These are phyloP conservation scores for Ascochyta fabae DNA, from an alignment of 2,329 filamentous ascomycete species.

Conservation along the genomic window DNA sequence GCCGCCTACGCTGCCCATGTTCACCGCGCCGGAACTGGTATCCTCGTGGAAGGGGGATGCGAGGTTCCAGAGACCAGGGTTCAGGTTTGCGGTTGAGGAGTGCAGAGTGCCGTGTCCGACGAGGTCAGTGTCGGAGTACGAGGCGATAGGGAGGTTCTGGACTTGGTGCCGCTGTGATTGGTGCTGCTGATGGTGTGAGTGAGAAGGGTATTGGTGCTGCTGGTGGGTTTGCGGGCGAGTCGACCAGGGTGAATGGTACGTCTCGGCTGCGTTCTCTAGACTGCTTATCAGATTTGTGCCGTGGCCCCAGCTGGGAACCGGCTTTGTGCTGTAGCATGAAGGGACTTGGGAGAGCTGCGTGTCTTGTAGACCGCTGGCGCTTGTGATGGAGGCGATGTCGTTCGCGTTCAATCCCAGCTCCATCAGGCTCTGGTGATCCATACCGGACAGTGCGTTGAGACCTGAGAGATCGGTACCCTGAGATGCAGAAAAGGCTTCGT, in stretches of 20 bases:
- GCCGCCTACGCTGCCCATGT: background rate
- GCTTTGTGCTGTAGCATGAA: constrained; percentile 9
- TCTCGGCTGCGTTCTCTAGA: background rate
- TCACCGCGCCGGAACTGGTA: constrained; percentile 1
- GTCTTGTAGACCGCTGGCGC: constrained; percentile 6
- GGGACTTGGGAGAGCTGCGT: constrained; percentile 1
- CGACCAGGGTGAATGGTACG: background rate
- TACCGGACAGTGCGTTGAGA: constrained; percentile 23
- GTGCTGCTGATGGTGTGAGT: background rate
- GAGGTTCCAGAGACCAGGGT: constrained; percentile 35
- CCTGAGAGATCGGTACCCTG: constrained; percentile 6
- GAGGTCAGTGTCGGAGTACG: background rate
- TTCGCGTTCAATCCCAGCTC: constrained; percentile 22
- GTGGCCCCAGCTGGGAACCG: background rate
- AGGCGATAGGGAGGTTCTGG: background rate
- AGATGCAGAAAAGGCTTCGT: constrained; percentile 21
- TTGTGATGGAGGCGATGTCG: constrained; percentile 21
- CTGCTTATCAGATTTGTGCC: constrained; percentile 1
- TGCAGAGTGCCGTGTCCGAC: background rate
- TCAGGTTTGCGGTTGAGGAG: constrained; percentile 8
- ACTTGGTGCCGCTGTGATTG: background rate
- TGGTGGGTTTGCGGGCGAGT: background rate
- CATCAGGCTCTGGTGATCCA: constrained; percentile 27
- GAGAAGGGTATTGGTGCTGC: background rate
- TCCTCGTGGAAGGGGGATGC: constrained; percentile 37